Evolutionary conservation across 1,139 yeast genomes (phyloP).

Genomic region (Nakaseomyces glabratus): DNA sequence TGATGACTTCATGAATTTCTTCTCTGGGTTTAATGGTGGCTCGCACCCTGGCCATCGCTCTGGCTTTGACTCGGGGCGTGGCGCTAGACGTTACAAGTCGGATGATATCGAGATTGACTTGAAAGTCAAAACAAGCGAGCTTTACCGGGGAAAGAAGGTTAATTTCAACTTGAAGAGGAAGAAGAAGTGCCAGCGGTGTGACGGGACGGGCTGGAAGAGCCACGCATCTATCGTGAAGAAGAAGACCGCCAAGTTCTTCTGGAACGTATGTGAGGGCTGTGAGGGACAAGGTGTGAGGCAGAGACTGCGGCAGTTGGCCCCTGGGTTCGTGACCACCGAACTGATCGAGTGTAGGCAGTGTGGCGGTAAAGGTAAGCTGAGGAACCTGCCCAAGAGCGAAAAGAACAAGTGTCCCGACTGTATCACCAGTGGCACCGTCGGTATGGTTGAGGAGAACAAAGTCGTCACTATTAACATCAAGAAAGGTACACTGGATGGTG

Average conservation of each 20-base stretch:
- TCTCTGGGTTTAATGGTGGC: slow-evolving; percentile 45
- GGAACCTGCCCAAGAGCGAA: slow-evolving; percentile 37
- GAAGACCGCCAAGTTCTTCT: slow-evolving; percentile 50
- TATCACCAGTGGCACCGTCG: slow-evolving; percentile 39
- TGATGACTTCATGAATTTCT: slow-evolving; percentile 16
- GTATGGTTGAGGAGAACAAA: slow-evolving; percentile 57
- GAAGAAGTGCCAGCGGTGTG: slow-evolving; percentile 60
- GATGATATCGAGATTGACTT: slow-evolving; percentile 56
- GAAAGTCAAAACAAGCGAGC: slow-evolving; percentile 41
- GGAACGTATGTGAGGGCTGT: slow-evolving; percentile 55
- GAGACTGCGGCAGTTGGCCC: slow-evolving; percentile 58
- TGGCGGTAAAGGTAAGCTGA: slow-evolving; percentile 55
- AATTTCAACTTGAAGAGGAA: slow-evolving; percentile 69
- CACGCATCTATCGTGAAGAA: slow-evolving; percentile 16
- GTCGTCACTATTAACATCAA: slow-evolving; percentile 70
- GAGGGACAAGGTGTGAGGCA: slow-evolving; percentile 61
- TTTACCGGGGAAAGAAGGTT: slow-evolving; percentile 72
- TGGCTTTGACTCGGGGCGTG: background rate
- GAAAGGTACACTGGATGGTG: slow-evolving; percentile 61
- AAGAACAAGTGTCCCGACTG: slow-evolving; percentile 78
- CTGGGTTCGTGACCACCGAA: slow-evolving; percentile 65
- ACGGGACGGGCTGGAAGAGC: slow-evolving; percentile 51
- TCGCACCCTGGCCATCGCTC: slow-evolving; percentile 34
- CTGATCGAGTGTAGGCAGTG: slow-evolving; percentile 60
- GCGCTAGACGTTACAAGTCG: slow-evolving; percentile 4